Base-by-base conservation (phyloP, 2,329 filamentous ascomycete genomes). In the Microdochium nivale region DNA sequence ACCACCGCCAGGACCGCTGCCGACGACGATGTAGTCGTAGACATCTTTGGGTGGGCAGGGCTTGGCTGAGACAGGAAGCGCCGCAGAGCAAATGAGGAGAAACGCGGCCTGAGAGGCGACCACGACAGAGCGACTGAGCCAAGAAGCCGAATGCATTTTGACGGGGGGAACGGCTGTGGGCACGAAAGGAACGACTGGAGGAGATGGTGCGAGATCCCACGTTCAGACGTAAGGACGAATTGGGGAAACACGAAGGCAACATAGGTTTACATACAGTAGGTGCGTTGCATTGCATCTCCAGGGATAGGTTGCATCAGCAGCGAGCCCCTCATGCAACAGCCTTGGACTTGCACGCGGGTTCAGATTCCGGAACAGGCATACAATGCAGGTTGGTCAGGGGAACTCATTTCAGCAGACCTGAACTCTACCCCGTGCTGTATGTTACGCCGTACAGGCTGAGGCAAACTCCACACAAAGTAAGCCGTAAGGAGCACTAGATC, bases 1-100 rank as follows among this genome's bases (percentile, higher is more conserved):
- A 32, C 71, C 75, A 48, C 77, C 77, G 25, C 77, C 77, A 10
- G 77, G 68, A n/a, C 77, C 77, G 10, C 75, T 78, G 9, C 78
- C 78, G 13, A 81, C 75, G n/a, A 81, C 68, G 40, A 81, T 70
- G 33, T 37, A 37, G 33, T 37, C 33, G 33, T 37, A 37, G 33
- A 37, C 33, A 37, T 37, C 33, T 37, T 37, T 37, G 33, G 33
- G 11, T 14, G 33, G 5, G 33, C 11, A 37, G 33, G 33, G 33
- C 33, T 37, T 37, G 33, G 33, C 33, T 19, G 33, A 37, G 33
- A 37, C 33, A 37, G 16, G 33, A 37, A 37, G 33, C 11, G 33
- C 5, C 33, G 33, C 33, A 7, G 33, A 14, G n/a, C 7, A 37
- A 4, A 16, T 7, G 33, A 37, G 4, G 33, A 37, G 33, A 14